Evolutionary conservation across 1,284 basidiomycete species (phyloP).

Genomic region (Melampsora abietis-canadensis): DNA sequence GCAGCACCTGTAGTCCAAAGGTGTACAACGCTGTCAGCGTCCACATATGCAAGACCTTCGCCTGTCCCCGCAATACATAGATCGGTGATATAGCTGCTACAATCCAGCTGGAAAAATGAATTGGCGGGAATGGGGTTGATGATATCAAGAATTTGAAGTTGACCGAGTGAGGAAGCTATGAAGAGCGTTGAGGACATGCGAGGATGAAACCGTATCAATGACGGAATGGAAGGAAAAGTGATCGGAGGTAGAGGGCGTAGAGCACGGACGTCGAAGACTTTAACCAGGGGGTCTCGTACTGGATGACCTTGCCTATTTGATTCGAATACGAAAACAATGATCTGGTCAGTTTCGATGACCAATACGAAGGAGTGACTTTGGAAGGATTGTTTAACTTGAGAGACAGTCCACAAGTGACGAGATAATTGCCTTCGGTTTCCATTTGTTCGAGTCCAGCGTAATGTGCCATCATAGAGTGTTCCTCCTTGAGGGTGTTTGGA

Average conservation of each 20-base stretch:
- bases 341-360: background rate
- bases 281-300: conserved; percentile 84
- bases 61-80: conserved; percentile 79
- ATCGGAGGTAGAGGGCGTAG: conserved; percentile 76
- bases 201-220: conserved; percentile 79
- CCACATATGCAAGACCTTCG: conserved; percentile 87
- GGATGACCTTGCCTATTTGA: conserved; percentile 74
- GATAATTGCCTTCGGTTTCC: conserved; percentile 42
- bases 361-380: background rate
- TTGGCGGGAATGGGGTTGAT: conserved; percentile 58
- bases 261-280: conserved; percentile 82
- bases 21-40: conserved; percentile 79
- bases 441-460: conserved; percentile 45
- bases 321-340: background rate
- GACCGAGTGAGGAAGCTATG: conserved; percentile 76
- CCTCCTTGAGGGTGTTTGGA: conserved; percentile 33
- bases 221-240: conserved; percentile 80
- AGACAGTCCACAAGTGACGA: conserved; percentile 43
- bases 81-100: conserved; percentile 71
- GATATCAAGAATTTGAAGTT: conserved; percentile 85
- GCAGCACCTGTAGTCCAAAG: conserved; percentile 65
- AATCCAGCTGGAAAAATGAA: conserved; percentile 54
- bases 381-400: conserved; percentile 34
- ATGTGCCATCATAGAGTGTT: conserved; percentile 44
- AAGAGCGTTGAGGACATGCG: conserved; percentile 73